Percentiles rank a stretch among this genome's conserved stretches.
These are phyloP conservation scores for Colletotrichum spaethianum DNA, from an alignment of 2,329 filamentous ascomycete species.

Conservation along the genomic window DNA sequence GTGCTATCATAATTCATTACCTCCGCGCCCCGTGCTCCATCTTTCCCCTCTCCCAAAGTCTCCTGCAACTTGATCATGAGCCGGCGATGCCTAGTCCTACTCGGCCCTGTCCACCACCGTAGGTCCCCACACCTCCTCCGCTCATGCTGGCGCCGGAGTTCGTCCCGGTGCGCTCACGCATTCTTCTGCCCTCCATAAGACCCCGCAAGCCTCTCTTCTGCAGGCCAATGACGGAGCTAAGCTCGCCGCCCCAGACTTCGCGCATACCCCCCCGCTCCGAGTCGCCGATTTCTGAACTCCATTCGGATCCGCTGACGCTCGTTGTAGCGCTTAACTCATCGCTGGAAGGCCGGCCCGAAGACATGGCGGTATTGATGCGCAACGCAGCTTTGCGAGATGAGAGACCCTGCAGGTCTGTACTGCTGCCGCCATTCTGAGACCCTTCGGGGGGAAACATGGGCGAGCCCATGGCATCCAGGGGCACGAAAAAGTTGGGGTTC, in stretches of 20 bases:
- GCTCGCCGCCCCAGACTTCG: conserved; percentile 85
- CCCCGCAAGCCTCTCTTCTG: conserved; percentile 94
- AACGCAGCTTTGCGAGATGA: conserved; percentile 56
- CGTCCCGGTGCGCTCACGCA: conserved; percentile 79
- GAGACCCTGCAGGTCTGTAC: conserved; percentile 49
- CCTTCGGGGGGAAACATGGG: conserved; percentile 41
- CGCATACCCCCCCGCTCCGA: conserved; percentile 62
- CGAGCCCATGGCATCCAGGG: conserved; percentile 59
- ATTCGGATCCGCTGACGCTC: conserved; percentile 68
- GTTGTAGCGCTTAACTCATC: conserved; percentile 65
- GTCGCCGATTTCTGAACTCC: conserved; percentile 68
- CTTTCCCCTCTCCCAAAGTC: background rate
- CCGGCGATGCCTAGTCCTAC: conserved; percentile 69
- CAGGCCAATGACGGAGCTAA: conserved; percentile 92
- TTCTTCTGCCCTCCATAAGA: conserved; percentile 92
- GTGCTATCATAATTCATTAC: conserved; percentile 40
- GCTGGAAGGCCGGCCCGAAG: conserved; percentile 56
- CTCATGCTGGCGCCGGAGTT: conserved; percentile 44
- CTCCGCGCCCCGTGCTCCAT: conserved; percentile 13
- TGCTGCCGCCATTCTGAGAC: conserved; percentile 43
- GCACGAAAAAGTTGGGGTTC: conserved; percentile 74
- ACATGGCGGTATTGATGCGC: conserved; percentile 64
- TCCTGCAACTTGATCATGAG: conserved; percentile 49
- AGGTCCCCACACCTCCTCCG: conserved; percentile 43
- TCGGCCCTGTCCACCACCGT: conserved; percentile 48